Percentiles rank a stretch among this genome's conserved stretches.
Evolutionary conservation across 352 stramenopile species (phyloP).

Genomic region (Globisporangium megalacanthum): DNA sequence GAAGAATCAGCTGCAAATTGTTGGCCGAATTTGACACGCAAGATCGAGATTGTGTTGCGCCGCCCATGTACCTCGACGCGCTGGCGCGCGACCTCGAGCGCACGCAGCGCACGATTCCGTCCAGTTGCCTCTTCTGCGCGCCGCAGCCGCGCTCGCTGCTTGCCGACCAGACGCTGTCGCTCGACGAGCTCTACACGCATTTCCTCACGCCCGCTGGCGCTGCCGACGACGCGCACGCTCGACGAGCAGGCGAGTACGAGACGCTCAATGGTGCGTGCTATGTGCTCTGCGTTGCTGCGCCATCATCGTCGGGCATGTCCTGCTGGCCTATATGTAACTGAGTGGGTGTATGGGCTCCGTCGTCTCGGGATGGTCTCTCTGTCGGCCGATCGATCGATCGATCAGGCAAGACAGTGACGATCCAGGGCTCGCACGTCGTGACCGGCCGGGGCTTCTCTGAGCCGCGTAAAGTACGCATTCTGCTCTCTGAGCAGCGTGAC

Average conservation of each 20-base stretch:
- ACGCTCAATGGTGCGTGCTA: conserved; percentile 48
- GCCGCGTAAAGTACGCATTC: conserved; percentile 53
- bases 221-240: conserved; percentile 10
- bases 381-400: neutral
- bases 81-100: conserved; percentile 35
- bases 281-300: neutral
- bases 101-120: conserved; percentile 47
- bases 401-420: conserved; percentile 43
- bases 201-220: conserved; percentile 32
- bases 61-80: conserved; percentile 27
- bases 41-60: neutral
- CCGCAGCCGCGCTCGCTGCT: conserved; percentile 59
- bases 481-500: conserved; percentile 60
- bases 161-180: conserved; percentile 25
- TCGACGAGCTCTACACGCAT: conserved; percentile 50
- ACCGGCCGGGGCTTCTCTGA: conserved; percentile 47
- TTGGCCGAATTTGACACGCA: too few relatives aligned
- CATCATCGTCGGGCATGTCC: too few relatives aligned
- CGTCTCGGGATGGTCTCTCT: too few relatives aligned
- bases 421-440: conserved; percentile 54
- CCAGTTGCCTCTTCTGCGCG: conserved; percentile 57
- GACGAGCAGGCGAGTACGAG: conserved; percentile 40
- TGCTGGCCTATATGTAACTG: too few relatives aligned
- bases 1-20: too few relatives aligned
- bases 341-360: too few relatives aligned